Conservation (phyloP, 164 flowering plant genomes). For the Piper betle region DNA sequence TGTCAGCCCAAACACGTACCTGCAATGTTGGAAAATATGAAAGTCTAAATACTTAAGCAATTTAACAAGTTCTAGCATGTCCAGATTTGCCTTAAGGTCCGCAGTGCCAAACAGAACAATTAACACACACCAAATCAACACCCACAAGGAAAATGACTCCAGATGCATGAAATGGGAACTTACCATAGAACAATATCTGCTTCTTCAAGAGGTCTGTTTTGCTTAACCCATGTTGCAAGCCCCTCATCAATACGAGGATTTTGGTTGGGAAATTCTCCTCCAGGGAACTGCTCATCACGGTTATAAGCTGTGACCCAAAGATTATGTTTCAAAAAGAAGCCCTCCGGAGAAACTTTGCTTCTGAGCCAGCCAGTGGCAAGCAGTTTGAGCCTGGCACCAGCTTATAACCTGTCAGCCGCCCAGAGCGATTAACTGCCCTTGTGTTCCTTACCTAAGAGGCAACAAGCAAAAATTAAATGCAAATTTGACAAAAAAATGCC, state of each 20-base stretch:
- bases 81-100: too few species aligned
- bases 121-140: too few species aligned
- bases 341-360: slow-evolving; percentile 72
- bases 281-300: slow-evolving; percentile 63
- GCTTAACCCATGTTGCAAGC: slow-evolving; percentile 69
- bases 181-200: slow-evolving; percentile 79
- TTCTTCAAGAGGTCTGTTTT: slow-evolving; percentile 65
- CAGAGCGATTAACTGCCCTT: slow-evolving; percentile 68
- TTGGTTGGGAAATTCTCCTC: slow-evolving; percentile 90
- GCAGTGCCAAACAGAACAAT: too few species aligned
- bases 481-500: neutral
- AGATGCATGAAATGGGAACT: slow-evolving; percentile 8
- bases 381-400: slow-evolving; percentile 82
- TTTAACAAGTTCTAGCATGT: too few species aligned
- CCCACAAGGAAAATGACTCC: too few species aligned
- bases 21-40: slow-evolving; percentile 12
- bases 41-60: too few species aligned
- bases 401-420: slow-evolving; percentile 78
- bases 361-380: slow-evolving; percentile 71
- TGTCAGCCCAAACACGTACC: slow-evolving; percentile 80
- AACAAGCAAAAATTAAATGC: neutral
- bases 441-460: slow-evolving; percentile 57
- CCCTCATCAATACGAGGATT: slow-evolving; percentile 27
- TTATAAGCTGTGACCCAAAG: slow-evolving; percentile 19
- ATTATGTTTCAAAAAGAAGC: slow-evolving; percentile 62